Percentiles rank a stretch among this genome's conserved stretches.
Conservation (phyloP, 306 rosid species). For the Dicorynia guianensis region DNA sequence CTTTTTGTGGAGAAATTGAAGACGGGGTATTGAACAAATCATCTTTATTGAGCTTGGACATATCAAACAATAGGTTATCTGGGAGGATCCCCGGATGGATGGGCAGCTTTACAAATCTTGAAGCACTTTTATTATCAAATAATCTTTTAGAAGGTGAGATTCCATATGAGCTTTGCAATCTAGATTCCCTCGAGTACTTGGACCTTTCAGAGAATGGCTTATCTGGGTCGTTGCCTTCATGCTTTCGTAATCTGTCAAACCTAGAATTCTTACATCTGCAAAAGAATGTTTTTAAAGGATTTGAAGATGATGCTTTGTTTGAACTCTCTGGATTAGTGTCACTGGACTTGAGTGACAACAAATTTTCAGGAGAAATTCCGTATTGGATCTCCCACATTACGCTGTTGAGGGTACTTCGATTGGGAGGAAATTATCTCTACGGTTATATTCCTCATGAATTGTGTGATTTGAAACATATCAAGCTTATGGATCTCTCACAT, state of each 20-base stretch:
- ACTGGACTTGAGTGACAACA: constrained; percentile 3
- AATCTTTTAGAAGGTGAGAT: constrained; percentile 4
- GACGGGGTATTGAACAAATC: not conserved
- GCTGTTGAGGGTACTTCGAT: not conserved
- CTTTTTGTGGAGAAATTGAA: not conserved
- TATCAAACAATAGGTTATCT: not conserved
- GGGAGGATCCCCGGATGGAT: not conserved
- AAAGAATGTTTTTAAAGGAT: not conserved
- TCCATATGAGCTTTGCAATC: not conserved
- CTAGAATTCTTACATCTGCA: not conserved
- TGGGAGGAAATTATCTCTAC: constrained; percentile 3
- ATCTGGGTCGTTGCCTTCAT: not conserved
- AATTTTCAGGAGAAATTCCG: constrained; percentile 10
- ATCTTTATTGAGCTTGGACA: not conserved
- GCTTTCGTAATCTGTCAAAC: not conserved
- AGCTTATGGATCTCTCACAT: constrained; percentile 3
- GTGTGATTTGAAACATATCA: not conserved
- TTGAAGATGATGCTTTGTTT: too few relatives aligned
- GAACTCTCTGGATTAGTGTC: not conserved
- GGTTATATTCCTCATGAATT: constrained; percentile 15
- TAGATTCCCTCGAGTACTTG: not conserved
- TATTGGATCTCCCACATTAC: too few relatives aligned
- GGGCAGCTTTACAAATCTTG: not conserved
- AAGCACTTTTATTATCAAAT: not conserved
- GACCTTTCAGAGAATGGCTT: constrained; percentile 1